These are phyloP conservation scores for Golubevia pallescens DNA, from an alignment of 1,284 basidiomycete genomes.

Conservation along the genomic window DNA sequence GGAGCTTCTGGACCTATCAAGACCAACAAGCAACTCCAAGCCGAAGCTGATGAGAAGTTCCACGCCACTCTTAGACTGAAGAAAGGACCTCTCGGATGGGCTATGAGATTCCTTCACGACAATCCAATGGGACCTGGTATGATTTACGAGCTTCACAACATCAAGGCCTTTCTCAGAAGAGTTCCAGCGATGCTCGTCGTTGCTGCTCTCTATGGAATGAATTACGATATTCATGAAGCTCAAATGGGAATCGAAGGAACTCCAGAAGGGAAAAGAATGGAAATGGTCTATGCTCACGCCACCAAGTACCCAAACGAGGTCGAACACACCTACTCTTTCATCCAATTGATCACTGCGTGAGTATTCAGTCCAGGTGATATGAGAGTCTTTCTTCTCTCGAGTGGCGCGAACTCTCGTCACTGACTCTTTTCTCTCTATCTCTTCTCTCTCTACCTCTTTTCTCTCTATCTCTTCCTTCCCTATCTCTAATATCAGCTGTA, in stretches of 20 bases:
- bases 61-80: slow-evolving; percentile 14
- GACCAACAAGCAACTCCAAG: slow-evolving; percentile 14
- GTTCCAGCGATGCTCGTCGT: slow-evolving; percentile 13
- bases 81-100: slow-evolving; percentile 17
- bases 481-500: too few relatives aligned
- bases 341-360: slow-evolving; percentile 37
- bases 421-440: too few relatives aligned
- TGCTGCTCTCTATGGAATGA: slow-evolving; percentile 18
- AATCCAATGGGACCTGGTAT: slow-evolving; percentile 15
- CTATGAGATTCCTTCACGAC: slow-evolving; percentile 16
- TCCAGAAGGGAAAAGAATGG: slow-evolving; percentile 13
- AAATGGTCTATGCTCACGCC: slow-evolving; percentile 11
- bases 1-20: slow-evolving; percentile 5
- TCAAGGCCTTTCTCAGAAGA: slow-evolving; percentile 9
- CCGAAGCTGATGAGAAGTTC: slow-evolving; percentile 13
- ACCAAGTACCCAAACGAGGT: slow-evolving; percentile 26
- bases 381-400: too few relatives aligned
- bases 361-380: too few relatives aligned
- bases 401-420: too few relatives aligned
- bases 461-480: too few relatives aligned
- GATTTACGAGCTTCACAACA: slow-evolving; percentile 18
- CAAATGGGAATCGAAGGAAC: slow-evolving; percentile 15
- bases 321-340: slow-evolving; percentile 34
- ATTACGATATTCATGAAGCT: slow-evolving; percentile 14
- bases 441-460: too few relatives aligned